Base-by-base conservation (phyloP, 331 rosid species). In the Spiraea crenata region DNA sequence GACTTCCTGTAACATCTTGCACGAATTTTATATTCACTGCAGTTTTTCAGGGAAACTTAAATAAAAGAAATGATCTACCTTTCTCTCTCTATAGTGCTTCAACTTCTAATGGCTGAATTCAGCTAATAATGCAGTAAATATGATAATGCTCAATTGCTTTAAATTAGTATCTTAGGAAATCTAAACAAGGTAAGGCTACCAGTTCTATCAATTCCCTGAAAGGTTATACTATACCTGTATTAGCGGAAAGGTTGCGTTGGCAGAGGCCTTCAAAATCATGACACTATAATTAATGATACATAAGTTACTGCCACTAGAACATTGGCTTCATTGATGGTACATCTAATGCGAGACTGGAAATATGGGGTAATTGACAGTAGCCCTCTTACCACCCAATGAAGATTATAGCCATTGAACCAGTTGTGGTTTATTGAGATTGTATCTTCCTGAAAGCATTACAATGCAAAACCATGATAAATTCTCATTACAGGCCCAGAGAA, bases 221-320 rank as follows among this genome's bases (percentile, higher is more conserved):
- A 67, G 52, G 60, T 66, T 34, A 73, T 25, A 58, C 46, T 4
- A 41, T 75, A 95, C 99, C 97, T 85, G 99, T 91, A 79, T 95
- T 91, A 46, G 93, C 99, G 0, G 95, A 96, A 77, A 95, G 96
- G 77, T 95, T 95, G 69, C 90, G 91, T 71, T 95, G 97, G 82
- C 99, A 95, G 68, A 95, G 97, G 80, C 88, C 85, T 86, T 91
- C 99, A 80, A 86, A 91, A 78, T 91, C 89, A 51, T 95, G 96
- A 64, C 95, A 91, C 99, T 87, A 74, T 73, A 61, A 64, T 45
- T 38, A 40, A 49, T 35, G 16, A 31, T 15, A 13, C 19, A 40
- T 11, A 71, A 7, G 60, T 65, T 57, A 60, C 40, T 60, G 57
- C 46, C 57, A 41, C 44, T 37, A 49, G 45, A 66, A 47, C 52